A percentile compares a stretch with the other conserved stretches of the same genome.
phyloP scores from a whole-genome alignment of 768 basidiomycete genomes.

The Clathrus columnatus region DNA sequence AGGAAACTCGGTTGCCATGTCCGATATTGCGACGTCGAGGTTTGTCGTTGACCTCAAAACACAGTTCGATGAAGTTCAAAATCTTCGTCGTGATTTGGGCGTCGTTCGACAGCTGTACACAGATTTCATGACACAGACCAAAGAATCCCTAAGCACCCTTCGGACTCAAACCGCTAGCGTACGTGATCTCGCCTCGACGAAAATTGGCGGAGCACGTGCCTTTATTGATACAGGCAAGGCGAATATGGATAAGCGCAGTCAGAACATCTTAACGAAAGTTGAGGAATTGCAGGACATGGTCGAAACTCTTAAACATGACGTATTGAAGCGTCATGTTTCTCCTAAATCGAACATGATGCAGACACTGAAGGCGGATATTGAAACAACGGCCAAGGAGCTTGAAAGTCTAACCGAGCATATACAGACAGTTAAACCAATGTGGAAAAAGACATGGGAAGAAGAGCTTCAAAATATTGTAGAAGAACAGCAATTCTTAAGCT shows the following conservation, averaged over 20 bases:
- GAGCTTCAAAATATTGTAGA: conserved; percentile 95
- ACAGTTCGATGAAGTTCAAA: conserved; percentile 93
- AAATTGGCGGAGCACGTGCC: conserved; percentile 77
- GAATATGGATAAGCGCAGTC: conserved; percentile 83
- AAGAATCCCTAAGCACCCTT: conserved; percentile 69
- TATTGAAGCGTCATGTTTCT: conserved; percentile 77
- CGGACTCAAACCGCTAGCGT: conserved; percentile 82
- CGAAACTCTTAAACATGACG: conserved; percentile 84
- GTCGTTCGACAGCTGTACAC: conserved; percentile 92
- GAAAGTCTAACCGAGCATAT: conserved; percentile 77
- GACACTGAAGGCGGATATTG: conserved; percentile 63
- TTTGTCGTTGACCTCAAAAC: conserved; percentile 78
- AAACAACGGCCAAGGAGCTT: conserved; percentile 56
- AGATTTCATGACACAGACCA: conserved; percentile 88
- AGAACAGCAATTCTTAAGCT: conserved; percentile 88
- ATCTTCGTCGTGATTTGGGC: conserved; percentile 85
- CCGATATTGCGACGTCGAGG: conserved; percentile 54
- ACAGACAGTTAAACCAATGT: conserved; percentile 85
- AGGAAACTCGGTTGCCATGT: conserved; percentile 59
- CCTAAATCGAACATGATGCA: conserved; percentile 70
- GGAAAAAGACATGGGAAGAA: conserved; percentile 98
- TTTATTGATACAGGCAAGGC: conserved; percentile 89
- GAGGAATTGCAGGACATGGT: conserved; percentile 90
- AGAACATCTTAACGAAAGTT: conserved; percentile 83
- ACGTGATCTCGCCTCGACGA: conserved; percentile 72